Base-by-base conservation (phyloP, 192 early-diverging fungal genomes). In the Pilobolus umbonatus region DNA sequence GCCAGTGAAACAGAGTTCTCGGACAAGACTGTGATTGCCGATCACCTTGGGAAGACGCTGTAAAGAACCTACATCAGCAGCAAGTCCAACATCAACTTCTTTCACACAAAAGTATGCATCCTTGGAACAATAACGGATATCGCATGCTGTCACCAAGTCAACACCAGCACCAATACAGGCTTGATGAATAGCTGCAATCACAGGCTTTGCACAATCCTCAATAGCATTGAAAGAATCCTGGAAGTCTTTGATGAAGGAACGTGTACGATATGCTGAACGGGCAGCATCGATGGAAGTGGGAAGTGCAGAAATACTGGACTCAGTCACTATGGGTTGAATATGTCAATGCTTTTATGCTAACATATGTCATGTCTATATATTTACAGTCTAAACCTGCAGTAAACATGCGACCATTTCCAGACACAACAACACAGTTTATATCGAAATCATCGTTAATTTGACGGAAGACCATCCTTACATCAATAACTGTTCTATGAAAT, bases 21-120 rank as follows among this genome's bases (percentile, higher is more conserved):
- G 89, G 31, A 95, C 87, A 86, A 89, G 87, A 69, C 85, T 86
- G 57, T 84, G 73, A 75, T 95, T 97, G 24, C 90, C 94, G 46
- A 93, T 91, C 5, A 96, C 79, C 75, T 97, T 97, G 49, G 94
- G 94, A 21, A 99, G 75, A 25, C 96, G 84, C 76, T 99, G 96
- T 52, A 99, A 79, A 25, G 93, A 95, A 34, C 80, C 92, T 22
- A 93, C 70, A 69, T 98, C 96, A 5, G 96, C 96, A 22, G 92
- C 92, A 66, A 98, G 61, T 8, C 92, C 94, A 72, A 96, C 80
- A 71, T 96, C 93, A 17, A 96, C 90, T 76, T 97, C 89, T 76
- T 93, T 93, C 36, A 95, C 85, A 38, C 82, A 80, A 69, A 95
- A 98, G 56, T 74, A 80, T 6, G 92, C 78, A 52, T 93, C 91